Base-by-base conservation (phyloP, 805 yeast species). In the Teunomyces lycoperdinae region DNA sequence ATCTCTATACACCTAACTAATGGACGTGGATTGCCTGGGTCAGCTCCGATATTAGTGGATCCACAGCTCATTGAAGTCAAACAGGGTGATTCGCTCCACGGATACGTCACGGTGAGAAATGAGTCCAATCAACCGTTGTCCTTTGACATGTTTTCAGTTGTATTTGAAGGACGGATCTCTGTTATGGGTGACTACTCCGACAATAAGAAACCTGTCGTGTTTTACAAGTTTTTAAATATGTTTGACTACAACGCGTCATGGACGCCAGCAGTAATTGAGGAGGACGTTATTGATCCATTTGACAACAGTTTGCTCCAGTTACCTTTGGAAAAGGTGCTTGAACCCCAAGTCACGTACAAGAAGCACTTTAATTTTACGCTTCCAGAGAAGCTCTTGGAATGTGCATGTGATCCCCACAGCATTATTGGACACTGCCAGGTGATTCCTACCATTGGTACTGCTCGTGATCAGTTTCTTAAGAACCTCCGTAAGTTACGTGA, bases 211-310 rank as follows among this genome's bases (percentile, higher is more conserved):
- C 65, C 67, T 10, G 50, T 53, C 36, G 52, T 61, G 5, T 61
- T 58, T 49, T 56, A 57, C 52, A 64, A 64, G 52, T 64, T 64
- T 46, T 58, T 63, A 45, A 63, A 64, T 44, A 62, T 62, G 68
- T 62, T 62, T 44, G 68, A 64, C 44, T 64, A 54, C 51, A 52
- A 55, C 16, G 67, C 68, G 4, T 60, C 64, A 27, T 64, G 68
- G 67, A 61, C 67, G 0, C 67, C 66, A 1, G 66, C 60, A 4
- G 44, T 46, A 17, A 53, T 57, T 17, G 58, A 56, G 26, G 30
- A 17, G 8, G 50, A 42, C 5, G 51, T 45, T 8, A 24, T 52
- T n/a, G 67, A 63, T 40, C 60, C 61, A 1, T 41, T 53, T 7
- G 67, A 63, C 44, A 54, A 57, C 30, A 46, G 62, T 9, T 42